phyloP scores from a whole-genome alignment of 2,329 filamentous ascomycete species.

The Colletotrichum musae region DNA sequence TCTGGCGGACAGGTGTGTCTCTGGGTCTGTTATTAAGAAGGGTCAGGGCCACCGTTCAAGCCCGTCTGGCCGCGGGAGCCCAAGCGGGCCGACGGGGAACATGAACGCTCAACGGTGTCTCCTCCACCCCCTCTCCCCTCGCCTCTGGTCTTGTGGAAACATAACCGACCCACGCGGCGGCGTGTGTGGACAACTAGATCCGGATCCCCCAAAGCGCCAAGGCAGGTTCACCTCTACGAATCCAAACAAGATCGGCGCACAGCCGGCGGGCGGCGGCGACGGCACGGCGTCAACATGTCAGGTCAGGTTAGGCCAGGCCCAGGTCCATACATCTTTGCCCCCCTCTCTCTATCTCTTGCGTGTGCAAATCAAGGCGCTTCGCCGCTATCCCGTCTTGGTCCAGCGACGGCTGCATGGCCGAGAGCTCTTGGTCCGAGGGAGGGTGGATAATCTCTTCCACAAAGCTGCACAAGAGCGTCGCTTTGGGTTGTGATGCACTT shows the following conservation, averaged over 20 bases:
- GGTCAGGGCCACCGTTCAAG: slow-evolving; percentile 30
- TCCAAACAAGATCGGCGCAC: slow-evolving; percentile 16
- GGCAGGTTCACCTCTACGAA: slow-evolving; percentile 10
- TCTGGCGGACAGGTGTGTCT: slow-evolving; percentile 28
- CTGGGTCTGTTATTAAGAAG: slow-evolving; percentile 39
- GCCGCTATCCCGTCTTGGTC: slow-evolving; percentile 7
- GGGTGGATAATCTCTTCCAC: slow-evolving; percentile 16
- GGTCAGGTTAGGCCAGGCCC: slow-evolving; percentile 18
- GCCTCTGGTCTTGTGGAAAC: slow-evolving; percentile 29
- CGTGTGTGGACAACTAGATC: slow-evolving; percentile 10
- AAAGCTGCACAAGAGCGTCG: slow-evolving; percentile 6
- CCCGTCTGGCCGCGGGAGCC: slow-evolving; percentile 33
- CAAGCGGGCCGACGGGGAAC: slow-evolving; percentile 37
- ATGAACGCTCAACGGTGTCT: slow-evolving; percentile 36
- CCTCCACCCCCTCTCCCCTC: neutral
- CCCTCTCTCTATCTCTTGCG: neutral
- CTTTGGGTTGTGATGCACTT: slow-evolving; percentile 8
- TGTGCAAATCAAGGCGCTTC: neutral
- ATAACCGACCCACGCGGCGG: slow-evolving; percentile 20
- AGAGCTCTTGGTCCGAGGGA: slow-evolving; percentile 30
- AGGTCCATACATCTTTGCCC: neutral
- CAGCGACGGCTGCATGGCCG: slow-evolving; percentile 18
- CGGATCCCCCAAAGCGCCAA: slow-evolving; percentile 37
- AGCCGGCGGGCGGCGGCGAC: slow-evolving; percentile 21
- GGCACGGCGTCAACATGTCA: slow-evolving; percentile 37